Base-by-base conservation (phyloP, 139 green algal species). In the Dunaliella sp. region DNA sequence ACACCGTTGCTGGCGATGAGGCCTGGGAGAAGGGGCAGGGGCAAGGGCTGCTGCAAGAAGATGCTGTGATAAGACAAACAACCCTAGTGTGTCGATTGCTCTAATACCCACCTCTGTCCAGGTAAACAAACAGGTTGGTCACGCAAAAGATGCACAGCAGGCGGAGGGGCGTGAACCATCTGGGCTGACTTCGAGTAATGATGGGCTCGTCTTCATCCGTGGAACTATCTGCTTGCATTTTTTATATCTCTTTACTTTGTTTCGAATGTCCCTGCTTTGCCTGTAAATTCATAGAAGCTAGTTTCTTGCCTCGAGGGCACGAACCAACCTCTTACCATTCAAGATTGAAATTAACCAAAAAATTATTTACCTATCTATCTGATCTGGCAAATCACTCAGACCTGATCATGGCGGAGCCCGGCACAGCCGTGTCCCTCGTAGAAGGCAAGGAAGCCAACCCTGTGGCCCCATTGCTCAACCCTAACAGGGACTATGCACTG, bases 1-100 rank as follows among this genome's bases (percentile, higher is more conserved):
- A 99, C 95, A 22, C 96, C 95, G 83, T 99, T 99, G 88, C 91
- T 96, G 1, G 94, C 93, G 57, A 99, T 96, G 1, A 96, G 90
- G 16, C 95, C 95, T 97, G 90, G 36, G 7, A 65, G 7, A 26
- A 26, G 16, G 48, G 48, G 48, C n/a, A n/a, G n/a, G 48, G 7
- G 48, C 48, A 65, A 65, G 48, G 48, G 48, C 16, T 7, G 7
- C 7, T 65, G 48, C 48, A 65, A 16, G 48, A 16, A 16, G 16
- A 16, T 65, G 48, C 7, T 26, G 16, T 65, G 48, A 65, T 65
- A 65, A n/a, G n/a, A n/a, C n/a, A 74, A 48, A 83, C 84, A 37
- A 85, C 37, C 81, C 85, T 80, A 81, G 22, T 3, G 0, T 28
- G n/a, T n/a, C n/a, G n/a, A n/a, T n/a, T n/a, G n/a, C n/a, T n/a